Evolutionary conservation across 2,329 filamentous ascomycete genomes (phyloP).

Genomic region (Akanthomyces uredinophilus): DNA sequence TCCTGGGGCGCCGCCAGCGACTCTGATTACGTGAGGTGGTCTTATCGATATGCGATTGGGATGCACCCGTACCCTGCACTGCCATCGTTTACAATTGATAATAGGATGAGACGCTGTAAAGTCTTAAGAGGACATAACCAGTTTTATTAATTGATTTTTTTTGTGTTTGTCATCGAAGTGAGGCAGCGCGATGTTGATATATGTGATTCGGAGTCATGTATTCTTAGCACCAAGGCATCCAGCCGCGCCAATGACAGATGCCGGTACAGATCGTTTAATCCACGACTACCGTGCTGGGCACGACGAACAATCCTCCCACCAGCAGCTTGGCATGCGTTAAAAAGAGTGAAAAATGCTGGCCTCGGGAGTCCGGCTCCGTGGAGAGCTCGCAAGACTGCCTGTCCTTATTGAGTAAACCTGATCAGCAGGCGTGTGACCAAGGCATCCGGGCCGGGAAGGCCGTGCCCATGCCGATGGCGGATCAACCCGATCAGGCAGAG

Average conservation of each 20-base stretch:
- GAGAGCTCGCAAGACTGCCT: not conserved
- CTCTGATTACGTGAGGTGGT: conserved; percentile 12
- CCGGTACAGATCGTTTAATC: not conserved
- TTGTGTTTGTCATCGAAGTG: too few species aligned
- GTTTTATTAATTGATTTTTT: too few species aligned
- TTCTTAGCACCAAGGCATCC: not conserved
- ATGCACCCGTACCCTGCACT: not conserved
- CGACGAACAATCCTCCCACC: too few species aligned
- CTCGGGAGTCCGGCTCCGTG: not conserved
- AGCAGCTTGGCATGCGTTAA: not conserved
- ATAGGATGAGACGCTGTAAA: too few species aligned
- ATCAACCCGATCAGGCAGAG: conserved; percentile 4
- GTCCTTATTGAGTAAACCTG: not conserved
- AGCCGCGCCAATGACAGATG: not conserved
- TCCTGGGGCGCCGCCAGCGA: not conserved
- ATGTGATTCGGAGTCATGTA: not conserved
- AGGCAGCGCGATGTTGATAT: too few species aligned
- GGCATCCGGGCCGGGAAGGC: not conserved
- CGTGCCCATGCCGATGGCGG: not conserved
- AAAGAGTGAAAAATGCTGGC: not conserved
- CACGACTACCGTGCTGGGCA: too few species aligned
- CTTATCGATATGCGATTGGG: conserved; percentile 11
- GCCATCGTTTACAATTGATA: too few species aligned
- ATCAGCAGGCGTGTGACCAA: not conserved
- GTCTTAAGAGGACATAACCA: too few species aligned